A percentile compares a stretch with the other conserved stretches of the same genome.
phyloP scores from a whole-genome alignment of 306 rosid species.

The Gastrolobium villosum region DNA sequence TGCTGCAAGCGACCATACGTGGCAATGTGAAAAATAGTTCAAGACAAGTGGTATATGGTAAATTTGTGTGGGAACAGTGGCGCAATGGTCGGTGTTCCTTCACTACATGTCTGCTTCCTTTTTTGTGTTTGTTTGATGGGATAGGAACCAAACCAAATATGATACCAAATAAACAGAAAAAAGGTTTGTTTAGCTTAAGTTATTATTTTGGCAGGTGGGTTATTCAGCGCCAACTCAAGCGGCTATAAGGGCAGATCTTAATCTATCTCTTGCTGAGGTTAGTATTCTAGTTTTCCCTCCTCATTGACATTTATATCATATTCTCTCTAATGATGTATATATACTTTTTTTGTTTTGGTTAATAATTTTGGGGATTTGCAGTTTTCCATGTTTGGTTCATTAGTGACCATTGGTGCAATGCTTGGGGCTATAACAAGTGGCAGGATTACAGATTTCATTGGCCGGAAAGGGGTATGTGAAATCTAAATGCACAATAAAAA shows the following conservation, averaged over 20 bases:
- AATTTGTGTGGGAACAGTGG: too few relatives aligned
- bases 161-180: slow-evolving; percentile 24
- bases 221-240: slow-evolving; percentile 69
- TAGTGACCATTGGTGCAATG: slow-evolving; percentile 91
- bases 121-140: slow-evolving; percentile 24
- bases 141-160: slow-evolving; percentile 38
- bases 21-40: too few relatives aligned
- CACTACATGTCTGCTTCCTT: background rate
- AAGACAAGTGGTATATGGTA: too few relatives aligned
- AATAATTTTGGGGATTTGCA: slow-evolving; percentile 44
- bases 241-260: slow-evolving; percentile 57
- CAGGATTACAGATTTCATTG: slow-evolving; percentile 67
- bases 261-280: slow-evolving; percentile 63
- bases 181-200: slow-evolving; percentile 35
- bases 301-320: background rate
- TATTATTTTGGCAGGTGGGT: slow-evolving; percentile 59
- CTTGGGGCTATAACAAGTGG: slow-evolving; percentile 84
- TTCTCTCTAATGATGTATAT: background rate
- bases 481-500: background rate
- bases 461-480: slow-evolving; percentile 78
- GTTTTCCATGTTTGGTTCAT: slow-evolving; percentile 90
- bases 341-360: background rate
- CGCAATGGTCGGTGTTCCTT: too few relatives aligned
- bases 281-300: slow-evolving; percentile 3
- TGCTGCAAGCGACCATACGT: too few relatives aligned